Evolutionary conservation across 768 basidiomycete genomes (phyloP).

Genomic region (Leucosporidium scottii): DNA sequence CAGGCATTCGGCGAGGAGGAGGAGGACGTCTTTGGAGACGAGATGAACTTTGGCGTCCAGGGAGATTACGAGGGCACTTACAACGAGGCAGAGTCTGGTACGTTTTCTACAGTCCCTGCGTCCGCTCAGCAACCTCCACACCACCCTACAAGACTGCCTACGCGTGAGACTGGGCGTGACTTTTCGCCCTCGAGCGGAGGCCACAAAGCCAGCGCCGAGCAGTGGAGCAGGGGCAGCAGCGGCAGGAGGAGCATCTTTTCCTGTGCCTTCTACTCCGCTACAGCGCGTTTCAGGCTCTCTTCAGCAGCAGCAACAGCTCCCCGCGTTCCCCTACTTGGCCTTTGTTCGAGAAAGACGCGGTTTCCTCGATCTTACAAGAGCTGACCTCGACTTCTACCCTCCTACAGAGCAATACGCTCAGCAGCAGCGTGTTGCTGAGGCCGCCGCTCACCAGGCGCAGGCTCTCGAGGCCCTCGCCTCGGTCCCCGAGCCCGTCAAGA

Average conservation of each 20-base stretch:
- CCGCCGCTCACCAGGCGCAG: slow-evolving; percentile 25
- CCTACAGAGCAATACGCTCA: slow-evolving; percentile 26
- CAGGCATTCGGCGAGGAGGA: not conserved
- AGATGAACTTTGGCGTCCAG: slow-evolving; percentile 4
- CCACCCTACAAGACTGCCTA: not conserved
- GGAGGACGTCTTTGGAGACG: slow-evolving; percentile 4
- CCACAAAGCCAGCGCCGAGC: not conserved
- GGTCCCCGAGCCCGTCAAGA: slow-evolving; percentile 33
- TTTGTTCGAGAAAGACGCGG: not conserved
- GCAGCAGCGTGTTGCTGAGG: slow-evolving; percentile 33
- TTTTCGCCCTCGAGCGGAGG: not conserved
- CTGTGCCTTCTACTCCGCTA: not conserved
- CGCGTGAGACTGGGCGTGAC: not conserved
- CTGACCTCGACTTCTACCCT: not conserved
- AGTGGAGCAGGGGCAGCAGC: not conserved
- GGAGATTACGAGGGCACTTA: not conserved
- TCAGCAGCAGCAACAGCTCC: not conserved
- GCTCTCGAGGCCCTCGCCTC: slow-evolving; percentile 26
- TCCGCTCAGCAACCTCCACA: not conserved
- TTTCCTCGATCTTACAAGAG: no score
- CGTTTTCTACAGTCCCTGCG: not conserved
- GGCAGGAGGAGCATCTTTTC: not conserved
- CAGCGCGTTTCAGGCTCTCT: not conserved
- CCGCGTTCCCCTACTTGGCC: not conserved
- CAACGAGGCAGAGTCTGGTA: slow-evolving; percentile 7